phyloP scores from a whole-genome alignment of 306 rosid species.

The Pterocarpus macrocarpus region DNA sequence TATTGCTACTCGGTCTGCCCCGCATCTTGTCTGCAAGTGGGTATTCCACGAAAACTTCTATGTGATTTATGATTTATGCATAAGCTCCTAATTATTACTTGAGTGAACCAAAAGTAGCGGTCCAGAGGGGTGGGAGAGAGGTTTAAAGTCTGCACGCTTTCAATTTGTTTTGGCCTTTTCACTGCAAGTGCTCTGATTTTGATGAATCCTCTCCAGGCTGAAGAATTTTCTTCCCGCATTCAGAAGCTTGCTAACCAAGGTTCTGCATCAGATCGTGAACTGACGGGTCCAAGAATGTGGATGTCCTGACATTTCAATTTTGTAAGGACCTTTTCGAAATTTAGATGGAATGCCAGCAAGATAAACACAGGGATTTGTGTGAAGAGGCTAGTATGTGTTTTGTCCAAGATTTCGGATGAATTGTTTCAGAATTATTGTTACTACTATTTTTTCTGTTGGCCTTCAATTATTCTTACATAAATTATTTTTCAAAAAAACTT shows the following conservation, averaged over 20 bases:
- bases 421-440: slow-evolving; percentile 14
- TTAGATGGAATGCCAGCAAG: slow-evolving; percentile 7
- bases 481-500: too few species aligned
- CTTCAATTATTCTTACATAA: neutral
- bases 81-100: neutral
- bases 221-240: slow-evolving; percentile 89
- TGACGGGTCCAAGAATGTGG: slow-evolving; percentile 65
- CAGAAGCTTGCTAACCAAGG: slow-evolving; percentile 84
- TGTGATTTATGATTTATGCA: neutral
- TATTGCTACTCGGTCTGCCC: too few species aligned
- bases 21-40: neutral
- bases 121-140: neutral
- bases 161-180: neutral
- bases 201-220: slow-evolving; percentile 67
- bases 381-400: neutral
- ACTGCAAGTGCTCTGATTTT: slow-evolving; percentile 49
- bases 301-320: slow-evolving; percentile 57
- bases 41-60: neutral
- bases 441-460: neutral
- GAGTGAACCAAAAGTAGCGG: neutral
- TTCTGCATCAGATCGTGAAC: slow-evolving; percentile 71
- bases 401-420: neutral
- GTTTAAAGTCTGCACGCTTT: neutral
- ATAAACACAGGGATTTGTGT: neutral
- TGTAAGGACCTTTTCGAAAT: slow-evolving; percentile 29